Evolutionary conservation across 2,329 filamentous ascomycete genomes (phyloP).

Genomic region (Ophiostoma quercus): DNA sequence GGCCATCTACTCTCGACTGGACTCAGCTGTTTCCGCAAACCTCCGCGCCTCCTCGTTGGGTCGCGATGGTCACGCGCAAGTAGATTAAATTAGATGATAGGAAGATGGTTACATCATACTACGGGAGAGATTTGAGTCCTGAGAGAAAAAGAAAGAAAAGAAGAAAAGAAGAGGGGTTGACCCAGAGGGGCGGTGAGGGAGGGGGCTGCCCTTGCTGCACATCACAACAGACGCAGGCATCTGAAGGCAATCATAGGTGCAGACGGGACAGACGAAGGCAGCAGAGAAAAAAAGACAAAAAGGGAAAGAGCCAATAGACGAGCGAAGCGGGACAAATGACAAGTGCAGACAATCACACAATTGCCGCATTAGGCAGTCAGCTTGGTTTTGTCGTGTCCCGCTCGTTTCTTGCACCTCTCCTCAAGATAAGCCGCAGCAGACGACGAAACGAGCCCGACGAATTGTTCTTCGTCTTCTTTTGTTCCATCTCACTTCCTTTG

Average conservation of each 20-base stretch:
- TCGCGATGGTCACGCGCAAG: neutral
- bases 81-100: neutral
- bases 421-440: neutral
- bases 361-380: constrained; percentile 1
- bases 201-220: constrained; percentile 6
- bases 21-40: constrained; percentile 10
- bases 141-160: neutral
- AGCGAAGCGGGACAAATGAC: neutral
- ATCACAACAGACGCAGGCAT: neutral
- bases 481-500: constrained; percentile 1
- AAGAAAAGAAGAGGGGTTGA: constrained; percentile 17
- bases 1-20: neutral
- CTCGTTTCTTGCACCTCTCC: neutral
- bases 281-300: neutral
- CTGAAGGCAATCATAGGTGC: neutral
- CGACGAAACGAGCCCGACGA: neutral
- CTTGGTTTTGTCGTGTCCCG: neutral
- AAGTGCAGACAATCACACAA: neutral
- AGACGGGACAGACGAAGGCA: too few relatives aligned
- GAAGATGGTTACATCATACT: constrained; percentile 13
- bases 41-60: constrained; percentile 3
- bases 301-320: neutral
- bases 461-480: neutral
- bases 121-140: too few relatives aligned
- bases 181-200: constrained; percentile 21